Base-by-base conservation (phyloP, 1,284 basidiomycete species). In the Moniliella sp. region DNA sequence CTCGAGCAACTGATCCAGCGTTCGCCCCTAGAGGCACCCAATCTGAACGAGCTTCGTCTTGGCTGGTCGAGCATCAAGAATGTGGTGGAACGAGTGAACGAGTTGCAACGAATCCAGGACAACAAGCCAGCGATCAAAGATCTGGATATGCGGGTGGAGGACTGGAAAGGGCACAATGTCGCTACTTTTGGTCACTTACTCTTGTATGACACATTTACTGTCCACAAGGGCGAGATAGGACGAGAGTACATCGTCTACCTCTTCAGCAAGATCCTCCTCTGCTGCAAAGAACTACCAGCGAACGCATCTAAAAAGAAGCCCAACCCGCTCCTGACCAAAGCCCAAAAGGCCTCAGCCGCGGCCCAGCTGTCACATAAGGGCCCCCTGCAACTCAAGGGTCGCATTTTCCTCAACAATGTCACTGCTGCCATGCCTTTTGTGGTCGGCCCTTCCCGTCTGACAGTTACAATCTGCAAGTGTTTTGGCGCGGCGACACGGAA, bases 101-200 rank as follows among this genome's bases (percentile, higher is more conserved):
- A 97, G 63, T 82, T 80, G 19, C 74, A 84, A 61, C 71, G 88
- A 32, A 72, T 65, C 72, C 46, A 81, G 75, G 59, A 68, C 56
- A 91, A 91, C 48, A 65, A 72, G 27, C 74, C 75, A 47, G 83
- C 83, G 1, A 83, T 93, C 35, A 73, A 78, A 61, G 79, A 80
- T 54, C 71, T 99, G 11, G 71, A 77, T 42, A 67, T 67, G 21
- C 75, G 91, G 18, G 84, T 99, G 31, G 84, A 91, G 45, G 88
- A 99, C 62, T 99, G 91, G 91, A 97, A 97, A 62, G 88, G 88
- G 4, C 91, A 97, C 64, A 80, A 88, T 54, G 70, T 93, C 27
- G 74, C 74, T 46, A 78, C 81, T 46, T 97, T 99, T 48, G 91
- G 91, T 38, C 73, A 78, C 42, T 73, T 99, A 28, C 69, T 88